Percentiles rank a stretch among this genome's conserved stretches.
These are phyloP conservation scores for Raddia distichophylla DNA, from an alignment of 176 grass and related monocot genomes.

Conservation along the genomic window DNA sequence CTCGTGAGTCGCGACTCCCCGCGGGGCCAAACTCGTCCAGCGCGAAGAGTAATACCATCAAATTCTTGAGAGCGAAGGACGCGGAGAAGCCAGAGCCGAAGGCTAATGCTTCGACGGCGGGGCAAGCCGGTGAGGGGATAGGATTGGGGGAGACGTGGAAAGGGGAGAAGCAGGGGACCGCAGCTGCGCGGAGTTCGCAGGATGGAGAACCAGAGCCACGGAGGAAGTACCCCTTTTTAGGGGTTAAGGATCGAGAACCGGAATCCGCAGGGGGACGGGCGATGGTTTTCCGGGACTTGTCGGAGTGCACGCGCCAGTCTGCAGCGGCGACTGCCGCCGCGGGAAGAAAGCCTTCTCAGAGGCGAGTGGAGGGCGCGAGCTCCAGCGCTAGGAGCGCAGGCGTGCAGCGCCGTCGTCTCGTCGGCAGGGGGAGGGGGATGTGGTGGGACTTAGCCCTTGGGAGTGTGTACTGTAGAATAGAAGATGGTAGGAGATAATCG, in stretches of 20 bases:
- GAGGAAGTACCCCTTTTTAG: background rate
- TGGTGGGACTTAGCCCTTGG: background rate
- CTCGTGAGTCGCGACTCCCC: background rate
- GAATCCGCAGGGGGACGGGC: background rate
- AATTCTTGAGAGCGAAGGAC: background rate
- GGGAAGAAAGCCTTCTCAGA: background rate
- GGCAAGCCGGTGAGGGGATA: background rate
- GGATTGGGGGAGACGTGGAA: slow-evolving; percentile 9
- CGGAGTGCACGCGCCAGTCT: slow-evolving; percentile 17
- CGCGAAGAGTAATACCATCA: slow-evolving; percentile 20
- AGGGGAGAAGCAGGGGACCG: slow-evolving; percentile 12
- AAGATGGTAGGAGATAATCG: too few relatives aligned
- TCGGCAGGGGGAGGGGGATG: slow-evolving; percentile 9
- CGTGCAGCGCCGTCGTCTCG: background rate
- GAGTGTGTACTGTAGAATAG: too few relatives aligned
- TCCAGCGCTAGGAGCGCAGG: background rate
- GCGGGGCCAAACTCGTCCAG: slow-evolving; percentile 15
- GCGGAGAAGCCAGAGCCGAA: slow-evolving; percentile 27
- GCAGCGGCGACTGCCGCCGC: slow-evolving; percentile 29
- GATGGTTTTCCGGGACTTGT: too few relatives aligned
- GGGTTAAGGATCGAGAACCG: slow-evolving; percentile 9
- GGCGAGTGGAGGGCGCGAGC: slow-evolving; percentile 5
- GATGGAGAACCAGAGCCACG: background rate
- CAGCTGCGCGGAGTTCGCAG: background rate
- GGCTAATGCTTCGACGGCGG: slow-evolving; percentile 38